Evolutionary conservation across 2,329 filamentous ascomycete genomes (phyloP).

Genomic region (Gnomoniopsis sp.): DNA sequence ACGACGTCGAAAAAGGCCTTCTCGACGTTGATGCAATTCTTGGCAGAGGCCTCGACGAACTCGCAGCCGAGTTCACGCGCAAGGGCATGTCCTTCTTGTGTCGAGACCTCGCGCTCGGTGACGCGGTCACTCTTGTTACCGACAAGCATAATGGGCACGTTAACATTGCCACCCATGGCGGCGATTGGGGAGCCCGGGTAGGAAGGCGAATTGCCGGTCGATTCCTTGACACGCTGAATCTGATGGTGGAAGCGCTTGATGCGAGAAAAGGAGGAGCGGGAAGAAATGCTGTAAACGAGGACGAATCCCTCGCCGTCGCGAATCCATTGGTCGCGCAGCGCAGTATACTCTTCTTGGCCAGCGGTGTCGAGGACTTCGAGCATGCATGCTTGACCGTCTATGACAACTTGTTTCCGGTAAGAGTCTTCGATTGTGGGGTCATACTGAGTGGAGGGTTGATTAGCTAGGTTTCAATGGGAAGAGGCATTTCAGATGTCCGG

Average conservation of each 20-base stretch:
- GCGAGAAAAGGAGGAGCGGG: slow-evolving; percentile 87
- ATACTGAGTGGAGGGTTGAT: slow-evolving; percentile 49
- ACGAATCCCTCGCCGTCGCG: slow-evolving; percentile 96
- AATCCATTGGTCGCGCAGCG: slow-evolving; percentile 96
- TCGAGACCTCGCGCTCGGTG: slow-evolving; percentile 92
- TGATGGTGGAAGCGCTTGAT: slow-evolving; percentile 96
- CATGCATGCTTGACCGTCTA: slow-evolving; percentile 95
- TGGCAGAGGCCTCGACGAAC: slow-evolving; percentile 94
- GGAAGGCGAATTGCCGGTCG: slow-evolving; percentile 70
- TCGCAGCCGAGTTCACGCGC: slow-evolving; percentile 92
- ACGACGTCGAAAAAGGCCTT: slow-evolving; percentile 99
- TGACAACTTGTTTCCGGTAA: slow-evolving; percentile 85
- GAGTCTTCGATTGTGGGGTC: slow-evolving; percentile 87
- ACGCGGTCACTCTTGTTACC: slow-evolving; percentile 98
- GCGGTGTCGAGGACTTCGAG: slow-evolving; percentile 96
- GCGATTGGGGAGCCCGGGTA: slow-evolving; percentile 73
- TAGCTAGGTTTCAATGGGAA: background rate
- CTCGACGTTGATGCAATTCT: slow-evolving; percentile 97
- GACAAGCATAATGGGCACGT: slow-evolving; percentile 94
- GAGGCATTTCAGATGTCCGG: background rate
- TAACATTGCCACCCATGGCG: slow-evolving; percentile 55
- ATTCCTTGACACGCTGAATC: slow-evolving; percentile 96
- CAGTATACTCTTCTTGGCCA: slow-evolving; percentile 97
- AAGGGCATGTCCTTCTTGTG: slow-evolving; percentile 88
- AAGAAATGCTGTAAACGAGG: slow-evolving; percentile 97